A percentile compares a stretch with the other conserved stretches of the same genome.
Evolutionary conservation across 192 early-diverging fungal species (phyloP).

Genomic region (Kickxella alabastrina): DNA sequence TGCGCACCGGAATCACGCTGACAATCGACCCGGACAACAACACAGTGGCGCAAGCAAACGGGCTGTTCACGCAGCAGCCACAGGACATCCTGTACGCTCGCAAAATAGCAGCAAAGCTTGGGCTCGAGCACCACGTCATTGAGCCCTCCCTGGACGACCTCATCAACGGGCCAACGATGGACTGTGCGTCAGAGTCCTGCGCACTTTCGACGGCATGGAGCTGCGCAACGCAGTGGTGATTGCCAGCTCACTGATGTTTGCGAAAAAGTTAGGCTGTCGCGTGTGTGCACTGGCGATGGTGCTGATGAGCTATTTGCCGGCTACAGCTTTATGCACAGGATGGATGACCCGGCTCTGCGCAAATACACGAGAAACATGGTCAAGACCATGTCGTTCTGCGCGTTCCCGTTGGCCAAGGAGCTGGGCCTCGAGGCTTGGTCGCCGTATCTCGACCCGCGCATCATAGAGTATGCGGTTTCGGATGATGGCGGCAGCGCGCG

Average conservation of each 20-base stretch:
- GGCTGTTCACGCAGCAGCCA: conserved; percentile 37
- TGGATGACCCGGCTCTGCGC: conserved; percentile 48
- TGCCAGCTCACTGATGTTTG: conserved; percentile 50
- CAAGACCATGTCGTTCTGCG: conserved; percentile 54
- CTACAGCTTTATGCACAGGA: conserved; percentile 58
- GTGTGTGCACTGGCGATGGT: conserved; percentile 61
- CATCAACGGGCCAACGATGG: conserved; percentile 41
- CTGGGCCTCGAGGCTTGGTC: conserved; percentile 48
- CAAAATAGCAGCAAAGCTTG: conserved; percentile 47
- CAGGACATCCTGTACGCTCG: conserved; percentile 56
- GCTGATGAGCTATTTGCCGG: conserved; percentile 73
- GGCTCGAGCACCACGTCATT: conserved; percentile 50
- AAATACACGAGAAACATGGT: conserved; percentile 54
- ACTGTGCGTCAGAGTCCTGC: conserved; percentile 53
- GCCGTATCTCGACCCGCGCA: conserved; percentile 55
- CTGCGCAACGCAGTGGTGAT: conserved; percentile 62
- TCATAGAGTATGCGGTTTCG: conserved; percentile 53
- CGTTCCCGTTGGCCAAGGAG: conserved; percentile 47
- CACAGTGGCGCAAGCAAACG: neutral
- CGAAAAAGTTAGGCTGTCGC: conserved; percentile 45
- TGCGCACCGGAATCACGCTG: conserved; percentile 55
- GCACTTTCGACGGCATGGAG: conserved; percentile 72
- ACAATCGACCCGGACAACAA: conserved; percentile 20
- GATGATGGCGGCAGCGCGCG: conserved; percentile 24
- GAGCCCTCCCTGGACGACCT: conserved; percentile 43